Evolutionary conservation across 768 basidiomycete species (phyloP).

Genomic region (Boletus tylopilopsis): DNA sequence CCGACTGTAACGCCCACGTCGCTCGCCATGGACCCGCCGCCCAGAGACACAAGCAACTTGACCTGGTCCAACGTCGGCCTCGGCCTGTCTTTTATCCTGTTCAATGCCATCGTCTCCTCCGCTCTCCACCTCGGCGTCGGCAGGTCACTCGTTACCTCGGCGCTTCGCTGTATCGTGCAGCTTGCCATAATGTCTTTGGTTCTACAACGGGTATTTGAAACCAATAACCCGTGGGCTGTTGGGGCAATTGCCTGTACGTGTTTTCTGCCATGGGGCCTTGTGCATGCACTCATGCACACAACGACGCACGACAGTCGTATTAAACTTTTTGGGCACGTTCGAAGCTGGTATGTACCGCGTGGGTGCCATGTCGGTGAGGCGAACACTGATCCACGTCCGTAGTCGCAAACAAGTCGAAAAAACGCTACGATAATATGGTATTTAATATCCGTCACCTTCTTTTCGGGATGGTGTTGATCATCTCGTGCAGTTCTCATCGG

Average conservation of each 20-base stretch:
- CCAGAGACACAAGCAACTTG: conserved; percentile 33
- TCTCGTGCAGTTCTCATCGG: conserved; percentile 50
- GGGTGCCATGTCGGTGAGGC: not conserved
- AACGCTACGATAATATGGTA: conserved; percentile 74
- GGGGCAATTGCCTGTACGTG: conserved; percentile 67
- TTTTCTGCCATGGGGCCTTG: not conserved
- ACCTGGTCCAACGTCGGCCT: conserved; percentile 74
- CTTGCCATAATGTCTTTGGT: conserved; percentile 69
- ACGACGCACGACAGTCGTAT: conserved; percentile 41
- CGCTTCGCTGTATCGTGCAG: conserved; percentile 73
- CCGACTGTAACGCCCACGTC: not conserved
- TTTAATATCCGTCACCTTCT: not conserved
- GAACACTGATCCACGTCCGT: not conserved
- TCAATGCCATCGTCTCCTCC: conserved; percentile 66
- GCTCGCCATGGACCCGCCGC: conserved; percentile 30
- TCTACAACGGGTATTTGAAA: conserved; percentile 70
- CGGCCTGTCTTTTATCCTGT: conserved; percentile 69
- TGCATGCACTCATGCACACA: not conserved
- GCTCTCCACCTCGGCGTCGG: conserved; percentile 67
- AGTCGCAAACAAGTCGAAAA: conserved; percentile 79
- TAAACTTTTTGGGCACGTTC: conserved; percentile 74
- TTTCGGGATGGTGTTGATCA: conserved; percentile 7
- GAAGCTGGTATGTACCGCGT: conserved; percentile 56
- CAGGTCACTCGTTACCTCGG: conserved; percentile 61
- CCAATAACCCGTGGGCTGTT: conserved; percentile 71